Base-by-base conservation (phyloP, 73 alveolate species). In the Paramecium tetraurelia region DNA sequence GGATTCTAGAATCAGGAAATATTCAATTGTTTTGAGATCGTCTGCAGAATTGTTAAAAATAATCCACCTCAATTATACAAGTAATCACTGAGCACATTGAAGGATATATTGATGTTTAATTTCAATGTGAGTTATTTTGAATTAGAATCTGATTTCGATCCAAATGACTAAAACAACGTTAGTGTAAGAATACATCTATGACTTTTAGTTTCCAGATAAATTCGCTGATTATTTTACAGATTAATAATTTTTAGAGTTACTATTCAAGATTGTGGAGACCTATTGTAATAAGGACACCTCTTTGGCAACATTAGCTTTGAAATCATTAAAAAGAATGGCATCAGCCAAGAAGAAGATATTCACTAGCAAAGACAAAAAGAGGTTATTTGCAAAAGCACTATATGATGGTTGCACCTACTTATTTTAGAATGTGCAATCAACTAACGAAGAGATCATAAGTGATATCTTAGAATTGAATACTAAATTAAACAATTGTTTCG, bases 51-150 rank as follows among this genome's bases (percentile, higher is more conserved):
- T 18, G 69, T 53, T 16, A 53, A 53, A 53, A 63, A 63, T 63
- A 31, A 50, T 33, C 84, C 41, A 2, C 84, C 84, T 63, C 46
- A 27, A 27, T 18, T 63, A 6, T 63, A 63, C n/a, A 63, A 63
- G n/a, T 63, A 63, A 27, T 27, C 84, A 12, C 9, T 63, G 4
- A 63, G 50, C 14, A 63, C 84, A 10, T 46, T 80, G 11, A 80
- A 48, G 16, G 90, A 80, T 14, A 46, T 48, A 10, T 35, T 80
- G 24, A 80, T 48, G 70, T 80, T 44, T 35, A 80, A 80, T 35
- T 80, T 80, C 24, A 80, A 80, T 80, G 90, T 80, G 70, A 80
- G 90, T 80, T 80, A 80, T 46, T 80, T 80, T 44, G 90, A 80
- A 80, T 80, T 80, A 43, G 90, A 80, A 35, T 33, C 76, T 44